phyloP scores from a whole-genome alignment of 306 rosid genomes.

The Urtica urens region DNA sequence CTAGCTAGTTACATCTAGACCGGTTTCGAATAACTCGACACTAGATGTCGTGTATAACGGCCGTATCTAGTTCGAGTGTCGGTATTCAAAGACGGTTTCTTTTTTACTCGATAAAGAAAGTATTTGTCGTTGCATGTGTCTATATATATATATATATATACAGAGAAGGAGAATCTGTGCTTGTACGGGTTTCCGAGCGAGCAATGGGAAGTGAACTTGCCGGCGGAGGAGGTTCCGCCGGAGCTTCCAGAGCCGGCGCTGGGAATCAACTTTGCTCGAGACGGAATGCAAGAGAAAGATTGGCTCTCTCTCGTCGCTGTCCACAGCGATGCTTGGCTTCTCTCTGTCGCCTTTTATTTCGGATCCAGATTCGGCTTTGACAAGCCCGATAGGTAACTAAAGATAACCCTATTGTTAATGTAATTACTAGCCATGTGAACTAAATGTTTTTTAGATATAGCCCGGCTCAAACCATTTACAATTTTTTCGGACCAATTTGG shows the following conservation, averaged over 20 bases:
- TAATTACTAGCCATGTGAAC: too few species aligned
- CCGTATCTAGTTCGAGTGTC: too few species aligned
- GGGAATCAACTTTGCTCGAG: constrained; percentile 92
- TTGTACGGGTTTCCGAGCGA: constrained; percentile 78
- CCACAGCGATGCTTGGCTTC: constrained; percentile 94
- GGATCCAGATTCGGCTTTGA: constrained; percentile 95
- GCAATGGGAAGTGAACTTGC: constrained; percentile 95
- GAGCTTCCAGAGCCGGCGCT: constrained; percentile 94
- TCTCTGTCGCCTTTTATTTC: constrained; percentile 81
- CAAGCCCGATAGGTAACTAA: constrained; percentile 54
- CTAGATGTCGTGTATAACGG: too few species aligned
- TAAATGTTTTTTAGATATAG: too few species aligned
- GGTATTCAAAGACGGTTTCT: too few species aligned
- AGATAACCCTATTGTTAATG: too few species aligned
- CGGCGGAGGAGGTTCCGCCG: constrained; percentile 97
- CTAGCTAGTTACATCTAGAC: too few species aligned
- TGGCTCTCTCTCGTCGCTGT: constrained; percentile 89
- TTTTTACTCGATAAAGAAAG: too few species aligned
- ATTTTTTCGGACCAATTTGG: too few species aligned
- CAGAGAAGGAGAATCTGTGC: constrained; percentile 94
- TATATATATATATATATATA: constrained; percentile 18
- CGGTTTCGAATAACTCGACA: too few species aligned
- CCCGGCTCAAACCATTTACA: too few species aligned
- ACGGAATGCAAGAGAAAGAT: constrained; percentile 86
- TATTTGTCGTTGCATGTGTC: constrained; percentile 7